A percentile compares a stretch with the other conserved stretches of the same genome.
Conservation (phyloP, 805 yeast genomes). For the Pichia sporocuriosa region DNA sequence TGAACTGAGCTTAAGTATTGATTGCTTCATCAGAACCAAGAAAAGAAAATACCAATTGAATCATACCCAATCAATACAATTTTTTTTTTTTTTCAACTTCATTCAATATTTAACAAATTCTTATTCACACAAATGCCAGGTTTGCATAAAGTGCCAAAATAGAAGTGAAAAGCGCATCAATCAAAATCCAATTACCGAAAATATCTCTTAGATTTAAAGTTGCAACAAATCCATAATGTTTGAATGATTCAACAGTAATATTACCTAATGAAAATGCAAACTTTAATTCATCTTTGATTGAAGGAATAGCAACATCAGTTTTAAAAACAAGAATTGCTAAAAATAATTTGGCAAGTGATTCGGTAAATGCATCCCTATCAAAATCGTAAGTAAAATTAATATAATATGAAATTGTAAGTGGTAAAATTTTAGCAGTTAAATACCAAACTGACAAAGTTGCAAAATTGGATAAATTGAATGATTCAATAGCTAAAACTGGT, state of each 20-base stretch:
- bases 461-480: constrained; percentile 27
- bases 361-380: constrained; percentile 46
- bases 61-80: too few species aligned
- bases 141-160: constrained; percentile 44
- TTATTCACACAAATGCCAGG: constrained; percentile 25
- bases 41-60: too few species aligned
- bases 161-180: constrained; percentile 40
- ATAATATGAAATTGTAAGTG: constrained; percentile 41
- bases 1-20: neutral
- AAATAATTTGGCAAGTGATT: constrained; percentile 39
- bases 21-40: neutral
- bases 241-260: constrained; percentile 19
- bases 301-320: constrained; percentile 18
- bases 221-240: constrained; percentile 26
- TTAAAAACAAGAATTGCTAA: constrained; percentile 33
- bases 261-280: constrained; percentile 26
- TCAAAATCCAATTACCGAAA: constrained; percentile 43
- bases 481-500: constrained; percentile 33
- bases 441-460: constrained; percentile 37
- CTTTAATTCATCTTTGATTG: constrained; percentile 27
- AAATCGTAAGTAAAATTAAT: constrained; percentile 49
- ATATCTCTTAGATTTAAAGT: constrained; percentile 34
- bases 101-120: neutral
- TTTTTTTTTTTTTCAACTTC: neutral
- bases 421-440: constrained; percentile 34